Base-by-base conservation (phyloP, 805 yeast species). In the Saccharomyces mikatae region DNA sequence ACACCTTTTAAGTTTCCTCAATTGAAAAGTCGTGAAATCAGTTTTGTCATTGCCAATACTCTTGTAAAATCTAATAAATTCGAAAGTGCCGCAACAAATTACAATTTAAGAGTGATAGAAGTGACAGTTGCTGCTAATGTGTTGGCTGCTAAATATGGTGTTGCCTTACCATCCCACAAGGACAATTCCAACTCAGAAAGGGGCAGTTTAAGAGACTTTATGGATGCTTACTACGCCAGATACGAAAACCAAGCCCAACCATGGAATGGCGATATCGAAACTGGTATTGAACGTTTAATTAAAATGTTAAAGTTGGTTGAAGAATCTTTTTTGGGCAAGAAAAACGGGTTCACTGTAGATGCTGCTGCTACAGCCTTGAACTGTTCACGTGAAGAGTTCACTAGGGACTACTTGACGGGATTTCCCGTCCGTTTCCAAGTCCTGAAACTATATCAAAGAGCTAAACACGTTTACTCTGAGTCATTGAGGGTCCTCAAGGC, bases 51-150 rank as follows among this genome's bases (percentile, higher is more conserved):
- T 48, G 80, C 89, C 28, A 83, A 85, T 67, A 77, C 86, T 30
- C 71, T 84, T 54, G 78, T 80, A 14, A 77, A 76, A n/a, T 78
- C 88, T 11, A 82, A 83, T 69, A 85, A 85, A 65, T 80, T 77
- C 53, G 86, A 82, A 63, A 82, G 89, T 0, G 89, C 86, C 0
- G 87, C 90, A 0, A 70, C 76, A 4, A 81, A 83, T 66, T 85
- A 85, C 68, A 85, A 85, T 62, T 72, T 85, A 61, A 75, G 91
- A 32, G 89, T 84, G 1, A 89, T 83, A 11, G 90, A 85, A 63
- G 85, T 82, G 31, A 81, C 84, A 1, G 71, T 82, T 14, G 87
- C 87, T 2, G 82, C 88, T 0, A 80, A 79, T 46, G 68, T 80
- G 3, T 66, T 84, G 55, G 87, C 86, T 10, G 66, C 72, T 29